Conservation (phyloP, 176 grass and related monocot genomes). For the Bolboschoenus planiculmis region DNA sequence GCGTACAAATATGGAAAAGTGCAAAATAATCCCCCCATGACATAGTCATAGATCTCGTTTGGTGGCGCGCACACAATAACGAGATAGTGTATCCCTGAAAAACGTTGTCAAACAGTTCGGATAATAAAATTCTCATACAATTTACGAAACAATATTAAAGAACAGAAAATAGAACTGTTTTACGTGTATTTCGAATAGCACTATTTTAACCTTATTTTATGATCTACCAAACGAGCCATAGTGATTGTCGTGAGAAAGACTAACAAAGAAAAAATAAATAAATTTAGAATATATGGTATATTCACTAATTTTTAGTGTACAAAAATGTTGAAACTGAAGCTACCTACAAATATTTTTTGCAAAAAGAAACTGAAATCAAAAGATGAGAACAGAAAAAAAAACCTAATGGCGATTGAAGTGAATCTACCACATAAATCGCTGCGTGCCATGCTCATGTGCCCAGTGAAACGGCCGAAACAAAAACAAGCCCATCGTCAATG, state of each 20-base stretch:
- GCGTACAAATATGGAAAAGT: too few species aligned
- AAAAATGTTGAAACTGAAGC: not conserved
- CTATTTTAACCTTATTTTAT: too few species aligned
- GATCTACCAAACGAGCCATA: too few species aligned
- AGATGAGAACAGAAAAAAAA: not conserved
- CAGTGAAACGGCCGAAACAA: conserved; percentile 74
- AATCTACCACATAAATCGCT: conserved; percentile 95
- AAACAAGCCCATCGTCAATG: conserved; percentile 61
- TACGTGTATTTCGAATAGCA: too few species aligned
- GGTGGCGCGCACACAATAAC: too few species aligned
- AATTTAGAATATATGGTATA: not conserved
- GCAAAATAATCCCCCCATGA: too few species aligned
- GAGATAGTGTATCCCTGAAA: too few species aligned
- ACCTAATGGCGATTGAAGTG: not conserved
- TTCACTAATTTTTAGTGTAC: not conserved
- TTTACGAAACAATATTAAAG: too few species aligned
- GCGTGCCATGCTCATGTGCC: conserved; percentile 59
- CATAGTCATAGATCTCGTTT: too few species aligned
- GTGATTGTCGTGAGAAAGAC: not conserved
- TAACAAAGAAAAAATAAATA: not conserved
- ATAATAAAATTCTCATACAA: too few species aligned
- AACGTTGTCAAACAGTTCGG: too few species aligned
- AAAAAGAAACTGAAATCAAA: not conserved
- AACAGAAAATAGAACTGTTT: too few species aligned
- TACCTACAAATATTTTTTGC: not conserved